phyloP scores from a whole-genome alignment of 345 rosid species.

The Hevea brasiliensis region DNA sequence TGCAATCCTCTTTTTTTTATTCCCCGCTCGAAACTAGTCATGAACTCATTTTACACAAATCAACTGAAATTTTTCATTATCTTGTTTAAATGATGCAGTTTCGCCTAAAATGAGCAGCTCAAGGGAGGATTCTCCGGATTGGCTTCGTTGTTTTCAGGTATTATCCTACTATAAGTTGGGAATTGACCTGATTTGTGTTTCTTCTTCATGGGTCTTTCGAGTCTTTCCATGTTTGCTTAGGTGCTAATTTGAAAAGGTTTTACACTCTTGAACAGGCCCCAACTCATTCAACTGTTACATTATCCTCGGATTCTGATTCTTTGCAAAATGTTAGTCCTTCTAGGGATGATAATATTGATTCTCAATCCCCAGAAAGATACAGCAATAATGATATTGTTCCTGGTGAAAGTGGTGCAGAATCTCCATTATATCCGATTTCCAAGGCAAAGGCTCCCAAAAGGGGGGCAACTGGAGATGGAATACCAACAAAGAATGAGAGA shows the following conservation, averaged over 20 bases:
- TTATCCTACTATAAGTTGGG: neutral
- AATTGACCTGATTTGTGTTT: too few species aligned
- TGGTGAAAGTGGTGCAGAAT: constrained; percentile 22
- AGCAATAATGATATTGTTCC: constrained; percentile 10
- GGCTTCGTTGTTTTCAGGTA: constrained; percentile 76
- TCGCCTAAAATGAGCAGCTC: constrained; percentile 52
- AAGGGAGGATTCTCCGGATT: constrained; percentile 78
- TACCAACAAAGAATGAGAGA: constrained; percentile 15
- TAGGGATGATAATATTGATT: constrained; percentile 29
- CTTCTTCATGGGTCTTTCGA: neutral
- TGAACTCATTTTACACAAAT: too few species aligned
- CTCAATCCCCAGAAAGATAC: constrained; percentile 28
- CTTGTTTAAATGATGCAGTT: neutral
- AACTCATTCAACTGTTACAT: constrained; percentile 34
- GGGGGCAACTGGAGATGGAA: constrained; percentile 26
- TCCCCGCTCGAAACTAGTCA: too few species aligned
- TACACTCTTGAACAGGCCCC: constrained; percentile 54
- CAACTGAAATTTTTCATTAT: neutral
- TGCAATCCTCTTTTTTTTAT: too few species aligned
- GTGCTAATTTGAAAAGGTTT: neutral
- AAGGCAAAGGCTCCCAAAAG: constrained; percentile 31
- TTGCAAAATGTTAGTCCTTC: constrained; percentile 41
- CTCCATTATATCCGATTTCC: constrained; percentile 26
- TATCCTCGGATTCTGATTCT: constrained; percentile 62
- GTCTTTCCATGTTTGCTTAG: neutral